Evolutionary conservation across 176 grass and related monocot genomes (phyloP).

Genomic region (Paspalum vaginatum): DNA sequence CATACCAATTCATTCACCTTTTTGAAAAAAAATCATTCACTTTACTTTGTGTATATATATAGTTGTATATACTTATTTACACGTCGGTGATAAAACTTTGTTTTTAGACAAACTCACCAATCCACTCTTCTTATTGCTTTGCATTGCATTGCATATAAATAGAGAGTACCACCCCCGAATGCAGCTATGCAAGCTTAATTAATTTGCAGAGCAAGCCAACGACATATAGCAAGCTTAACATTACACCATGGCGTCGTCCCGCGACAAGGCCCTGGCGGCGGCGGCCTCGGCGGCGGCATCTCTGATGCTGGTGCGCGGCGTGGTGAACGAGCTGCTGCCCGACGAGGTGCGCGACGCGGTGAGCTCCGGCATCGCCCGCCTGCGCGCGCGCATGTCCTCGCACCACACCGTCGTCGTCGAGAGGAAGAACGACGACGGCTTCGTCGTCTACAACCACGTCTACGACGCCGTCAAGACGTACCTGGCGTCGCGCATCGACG

Average conservation of each 20-base stretch:
- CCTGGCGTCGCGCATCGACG: constrained; percentile 46
- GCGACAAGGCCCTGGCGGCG: constrained; percentile 42
- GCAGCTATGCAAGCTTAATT: too few relatives aligned
- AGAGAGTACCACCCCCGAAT: too few relatives aligned
- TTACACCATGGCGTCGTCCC: constrained; percentile 40
- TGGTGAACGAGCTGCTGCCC: constrained; percentile 49
- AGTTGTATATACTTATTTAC: too few relatives aligned
- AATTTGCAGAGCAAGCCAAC: too few relatives aligned
- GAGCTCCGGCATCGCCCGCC: constrained; percentile 18
- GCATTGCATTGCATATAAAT: too few relatives aligned
- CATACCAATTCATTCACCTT: too few relatives aligned
- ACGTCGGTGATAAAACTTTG: too few relatives aligned
- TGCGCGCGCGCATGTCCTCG: constrained; percentile 44
- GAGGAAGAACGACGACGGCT: constrained; percentile 51
- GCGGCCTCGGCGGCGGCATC: constrained; percentile 53
- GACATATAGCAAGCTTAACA: too few relatives aligned
- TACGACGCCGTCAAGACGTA: constrained; percentile 55
- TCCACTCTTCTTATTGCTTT: too few relatives aligned
- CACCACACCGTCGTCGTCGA: constrained; percentile 64
- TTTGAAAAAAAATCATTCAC: too few relatives aligned
- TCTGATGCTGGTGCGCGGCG: constrained; percentile 42
- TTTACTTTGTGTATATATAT: too few relatives aligned
- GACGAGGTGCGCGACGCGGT: constrained; percentile 43
- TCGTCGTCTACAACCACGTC: constrained; percentile 33
- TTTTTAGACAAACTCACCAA: too few relatives aligned